A percentile compares a stretch with the other conserved stretches of the same genome.
phyloP scores from a whole-genome alignment of 2,329 filamentous ascomycete species.

The Paecilomyces sp. region DNA sequence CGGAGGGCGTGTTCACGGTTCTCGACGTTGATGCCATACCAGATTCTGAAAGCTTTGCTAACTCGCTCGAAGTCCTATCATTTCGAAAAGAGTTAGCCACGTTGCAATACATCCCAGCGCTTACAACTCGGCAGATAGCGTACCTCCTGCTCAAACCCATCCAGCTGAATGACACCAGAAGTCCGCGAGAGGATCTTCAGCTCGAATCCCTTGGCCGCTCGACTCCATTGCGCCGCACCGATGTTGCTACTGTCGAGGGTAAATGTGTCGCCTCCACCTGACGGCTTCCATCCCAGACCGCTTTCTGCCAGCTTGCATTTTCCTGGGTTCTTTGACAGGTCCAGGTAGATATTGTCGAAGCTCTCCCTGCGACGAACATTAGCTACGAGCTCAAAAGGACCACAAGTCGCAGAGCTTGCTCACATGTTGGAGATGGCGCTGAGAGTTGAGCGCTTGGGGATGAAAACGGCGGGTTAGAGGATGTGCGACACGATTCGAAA shows the following conservation, averaged over 20 bases:
- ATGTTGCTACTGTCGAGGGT: conserved; percentile 86
- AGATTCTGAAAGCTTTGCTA: conserved; percentile 90
- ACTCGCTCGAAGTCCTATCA: conserved; percentile 80
- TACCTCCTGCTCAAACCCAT: conserved; percentile 86
- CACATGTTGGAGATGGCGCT: conserved; percentile 27
- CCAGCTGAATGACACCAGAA: conserved; percentile 81
- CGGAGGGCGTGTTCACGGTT: conserved; percentile 88
- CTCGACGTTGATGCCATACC: conserved; percentile 92
- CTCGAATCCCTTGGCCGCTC: conserved; percentile 85
- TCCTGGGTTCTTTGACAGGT: conserved; percentile 85
- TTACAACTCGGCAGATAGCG: conserved; percentile 10
- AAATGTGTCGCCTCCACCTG: conserved; percentile 80
- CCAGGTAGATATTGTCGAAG: conserved; percentile 95
- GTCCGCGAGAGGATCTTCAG: conserved; percentile 83
- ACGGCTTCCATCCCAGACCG: conserved; percentile 91
- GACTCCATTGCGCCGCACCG: conserved; percentile 84
- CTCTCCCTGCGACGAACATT: conserved; percentile 57
- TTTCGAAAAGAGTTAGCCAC: not conserved
- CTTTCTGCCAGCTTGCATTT: conserved; percentile 93
- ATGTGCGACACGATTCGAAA: not conserved
- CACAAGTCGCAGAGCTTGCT: conserved; percentile 7
- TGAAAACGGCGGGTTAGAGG: not conserved
- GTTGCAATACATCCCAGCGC: not conserved
- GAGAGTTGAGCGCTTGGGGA: not conserved
- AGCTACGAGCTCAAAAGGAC: conserved; percentile 3